Evolutionary conservation across 1,284 basidiomycete species (phyloP).

Genomic region (Melampsora larici-populina): DNA sequence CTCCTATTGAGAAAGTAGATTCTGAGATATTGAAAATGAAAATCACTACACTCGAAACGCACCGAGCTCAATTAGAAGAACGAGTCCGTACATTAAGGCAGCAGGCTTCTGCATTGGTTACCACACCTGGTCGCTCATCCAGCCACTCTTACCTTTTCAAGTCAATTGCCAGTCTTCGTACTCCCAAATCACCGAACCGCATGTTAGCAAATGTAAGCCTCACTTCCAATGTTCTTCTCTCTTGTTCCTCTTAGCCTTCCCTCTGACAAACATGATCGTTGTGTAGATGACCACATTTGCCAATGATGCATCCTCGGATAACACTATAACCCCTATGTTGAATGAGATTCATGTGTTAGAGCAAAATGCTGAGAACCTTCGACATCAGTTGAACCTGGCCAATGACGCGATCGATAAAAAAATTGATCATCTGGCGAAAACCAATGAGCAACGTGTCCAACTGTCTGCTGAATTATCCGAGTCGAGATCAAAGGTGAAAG

Average conservation of each 20-base stretch:
- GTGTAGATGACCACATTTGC: slow-evolving; percentile 21
- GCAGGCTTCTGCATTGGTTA: slow-evolving; percentile 45
- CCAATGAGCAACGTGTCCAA: slow-evolving; percentile 63
- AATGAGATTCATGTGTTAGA: slow-evolving; percentile 56
- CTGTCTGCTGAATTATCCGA: slow-evolving; percentile 64
- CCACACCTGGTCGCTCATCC: slow-evolving; percentile 48
- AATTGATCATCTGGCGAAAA: slow-evolving; percentile 72
- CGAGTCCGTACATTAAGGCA: slow-evolving; percentile 61
- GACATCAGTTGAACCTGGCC: slow-evolving; percentile 67
- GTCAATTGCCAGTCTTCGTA: slow-evolving; percentile 62
- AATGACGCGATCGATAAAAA: slow-evolving; percentile 80
- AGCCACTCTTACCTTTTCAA: slow-evolving; percentile 48
- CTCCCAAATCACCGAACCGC: slow-evolving; percentile 58
- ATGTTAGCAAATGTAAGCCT: slow-evolving; percentile 68
- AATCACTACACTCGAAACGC: slow-evolving; percentile 69
- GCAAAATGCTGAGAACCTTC: slow-evolving; percentile 51
- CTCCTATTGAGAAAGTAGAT: slow-evolving; percentile 69
- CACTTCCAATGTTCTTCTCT: slow-evolving; percentile 13
- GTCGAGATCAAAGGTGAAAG: slow-evolving; percentile 61
- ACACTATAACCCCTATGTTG: slow-evolving; percentile 52
- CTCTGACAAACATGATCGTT: background rate
- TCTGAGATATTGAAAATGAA: slow-evolving; percentile 68
- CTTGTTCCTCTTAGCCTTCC: slow-evolving; percentile 39
- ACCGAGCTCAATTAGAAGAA: slow-evolving; percentile 69
- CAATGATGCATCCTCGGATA: slow-evolving; percentile 45